Evolutionary conservation across 805 yeast genomes (phyloP), one percentile per base, ranked within the genome.

Genomic region (Yarrowia yakushimensis): DNA sequence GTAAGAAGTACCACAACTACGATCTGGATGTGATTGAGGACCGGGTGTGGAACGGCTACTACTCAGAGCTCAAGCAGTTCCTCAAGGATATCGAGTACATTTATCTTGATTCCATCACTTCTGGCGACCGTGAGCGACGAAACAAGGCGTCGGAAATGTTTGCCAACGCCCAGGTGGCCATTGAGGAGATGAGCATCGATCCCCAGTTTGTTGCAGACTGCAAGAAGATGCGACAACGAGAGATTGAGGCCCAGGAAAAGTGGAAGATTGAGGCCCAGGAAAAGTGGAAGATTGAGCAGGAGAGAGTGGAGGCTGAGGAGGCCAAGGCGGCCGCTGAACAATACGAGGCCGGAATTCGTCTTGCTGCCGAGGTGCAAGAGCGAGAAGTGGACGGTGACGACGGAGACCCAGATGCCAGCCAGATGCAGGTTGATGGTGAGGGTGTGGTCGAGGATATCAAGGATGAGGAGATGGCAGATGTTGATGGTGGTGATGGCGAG

Each of bases 21-120:
- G 99, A 94, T 70, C 77, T 94, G 62, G 99, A 94, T 70, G 86
- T 91, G 17, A 83, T 94, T 33, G 99, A 94, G 70, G 98, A 94
- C 71, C 80, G 99, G 64, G 75, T 94, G 62, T 94, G 99, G 99
- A 94, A 94, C 73, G 99, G 99, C 0, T 94, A 76, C 73, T 94
- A 94, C 70, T 86, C 90, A 37, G 97, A 91, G 69, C 97, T 98
- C 13, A 86, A 84, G 66, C 97, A 94, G 72, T 93, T 88, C 70
- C 76, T 92, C 68, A 83, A 82, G 67, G 99, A 94, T 71, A 81
- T 94, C 45, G 90, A 86, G 69, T 81, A 88, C 83, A 93, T 94
- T 37, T 85, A 88, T 45, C 79, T 79, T 33, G 99, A 94, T 76
- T 82, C 96, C 0, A 78, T 81, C 33, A 83, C 85, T 0, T 74